Base-by-base conservation (phyloP, 164 flowering plant genomes). In the Chimonanthus praecox region DNA sequence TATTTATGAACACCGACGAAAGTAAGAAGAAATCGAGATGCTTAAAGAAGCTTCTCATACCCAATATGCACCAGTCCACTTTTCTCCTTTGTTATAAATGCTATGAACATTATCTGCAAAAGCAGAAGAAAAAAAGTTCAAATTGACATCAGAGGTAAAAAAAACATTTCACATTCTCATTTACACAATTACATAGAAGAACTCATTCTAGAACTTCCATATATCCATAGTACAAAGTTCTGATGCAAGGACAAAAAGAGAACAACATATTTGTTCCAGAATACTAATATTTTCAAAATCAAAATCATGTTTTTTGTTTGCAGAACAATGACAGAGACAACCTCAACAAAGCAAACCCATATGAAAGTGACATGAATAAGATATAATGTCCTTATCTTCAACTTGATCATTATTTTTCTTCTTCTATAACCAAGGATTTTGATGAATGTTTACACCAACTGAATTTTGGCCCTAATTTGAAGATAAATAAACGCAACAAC, bases 21-120 rank as follows among this genome's bases (percentile, higher is more conserved):
- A 54, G 4, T 13, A 9, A 3, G 4, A 54, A 2, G 60, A 54
- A 10, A 3, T 54, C 15, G 60, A 7, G 13, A 51, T 47, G 47
- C 51, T 7, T 0, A 67, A 60, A 70, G 64, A 72, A 70, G 10
- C 47, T 68, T 72, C 15, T 43, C 80, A 66, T 87, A 90, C 94
- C 98, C 98, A 92, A 64, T 92, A 92, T 15, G 92, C 86, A 68
- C 80, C 87, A 54, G 96, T 90, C 94, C 92, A 89, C 76, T 85
- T 86, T 64, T 78, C 72, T 50, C 67, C 88, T 80, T 87, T 88
- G 70, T 83, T 79, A 58, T 83, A 58, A 69, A 92, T 78, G 85
- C 94, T 90, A 72, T 92, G 98, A 44, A 92, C 83, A 81, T 87
- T 89, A 69, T 84, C 93, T 90, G 88, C 87, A 78, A 68, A 16